A percentile compares a stretch with the other conserved stretches of the same genome.
phyloP scores from a whole-genome alignment of 2,329 filamentous ascomycete genomes.

The Clonostachys solani region DNA sequence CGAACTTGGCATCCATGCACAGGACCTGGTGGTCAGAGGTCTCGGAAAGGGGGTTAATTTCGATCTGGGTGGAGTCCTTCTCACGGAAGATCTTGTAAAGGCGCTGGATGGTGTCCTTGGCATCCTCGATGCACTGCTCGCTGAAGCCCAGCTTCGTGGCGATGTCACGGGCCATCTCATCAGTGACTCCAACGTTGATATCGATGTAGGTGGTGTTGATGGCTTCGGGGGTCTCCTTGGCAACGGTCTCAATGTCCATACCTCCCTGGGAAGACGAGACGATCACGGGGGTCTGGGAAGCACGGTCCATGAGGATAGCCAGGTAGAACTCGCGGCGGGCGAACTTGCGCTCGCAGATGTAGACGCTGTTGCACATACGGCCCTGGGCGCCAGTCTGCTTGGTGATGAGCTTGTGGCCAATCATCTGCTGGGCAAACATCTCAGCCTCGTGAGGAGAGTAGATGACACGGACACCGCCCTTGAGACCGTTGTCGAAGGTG shows the following conservation, averaged over 20 bases:
- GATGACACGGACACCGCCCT: slow-evolving; percentile 97
- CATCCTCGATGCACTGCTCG: slow-evolving; percentile 93
- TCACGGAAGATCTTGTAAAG: slow-evolving; percentile 98
- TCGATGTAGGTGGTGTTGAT: slow-evolving; percentile 93
- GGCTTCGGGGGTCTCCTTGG: slow-evolving; percentile 94
- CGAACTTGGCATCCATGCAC: slow-evolving; percentile 99
- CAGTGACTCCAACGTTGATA: slow-evolving; percentile 92
- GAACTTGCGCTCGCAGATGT: slow-evolving; percentile 99
- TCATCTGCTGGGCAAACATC: slow-evolving; percentile 99
- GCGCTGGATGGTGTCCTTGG: slow-evolving; percentile 96
- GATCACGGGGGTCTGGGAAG: slow-evolving; percentile 86
- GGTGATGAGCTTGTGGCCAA: slow-evolving; percentile 98
- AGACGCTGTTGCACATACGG: slow-evolving; percentile 94
- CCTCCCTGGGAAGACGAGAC: slow-evolving; percentile 97
- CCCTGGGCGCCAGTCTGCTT: slow-evolving; percentile 96
- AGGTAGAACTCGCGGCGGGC: slow-evolving; percentile 99
- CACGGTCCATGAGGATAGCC: slow-evolving; percentile 96
- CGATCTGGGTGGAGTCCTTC: slow-evolving; percentile 97
- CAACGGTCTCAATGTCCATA: slow-evolving; percentile 98
- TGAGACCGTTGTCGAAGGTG: slow-evolving; percentile 95
- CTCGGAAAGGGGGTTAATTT: slow-evolving; percentile 98
- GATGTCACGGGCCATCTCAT: slow-evolving; percentile 88
- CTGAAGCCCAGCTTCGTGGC: slow-evolving; percentile 93
- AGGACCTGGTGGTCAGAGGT: slow-evolving; percentile 97
- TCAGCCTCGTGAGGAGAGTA: slow-evolving; percentile 95